Conservation (phyloP, 176 grass and related monocot species). For the Triticum turgidum region DNA sequence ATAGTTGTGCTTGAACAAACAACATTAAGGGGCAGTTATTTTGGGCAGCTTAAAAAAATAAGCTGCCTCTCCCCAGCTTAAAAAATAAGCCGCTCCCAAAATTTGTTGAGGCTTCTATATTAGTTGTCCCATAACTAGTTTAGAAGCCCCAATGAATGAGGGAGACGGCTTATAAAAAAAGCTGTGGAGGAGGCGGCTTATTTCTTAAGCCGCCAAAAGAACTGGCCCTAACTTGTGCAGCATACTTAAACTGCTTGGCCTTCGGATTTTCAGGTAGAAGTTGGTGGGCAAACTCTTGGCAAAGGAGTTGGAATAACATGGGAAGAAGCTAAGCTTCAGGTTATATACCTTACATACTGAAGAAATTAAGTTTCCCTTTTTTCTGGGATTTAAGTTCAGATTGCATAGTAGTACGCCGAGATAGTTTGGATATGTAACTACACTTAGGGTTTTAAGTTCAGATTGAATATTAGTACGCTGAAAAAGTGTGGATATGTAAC, state of each 20-base stretch:
- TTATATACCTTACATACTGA: slow-evolving; percentile 22
- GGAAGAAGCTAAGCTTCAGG: slow-evolving; percentile 93
- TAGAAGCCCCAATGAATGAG: no score
- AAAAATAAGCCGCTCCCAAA: no score
- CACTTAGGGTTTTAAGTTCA: neutral
- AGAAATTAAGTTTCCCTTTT: slow-evolving; percentile 2
- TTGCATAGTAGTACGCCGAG: neutral
- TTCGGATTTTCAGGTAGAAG: slow-evolving; percentile 60
- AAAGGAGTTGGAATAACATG: slow-evolving; percentile 70
- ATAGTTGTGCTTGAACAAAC: neutral
- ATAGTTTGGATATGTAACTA: neutral
- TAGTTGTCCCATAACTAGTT: no score
- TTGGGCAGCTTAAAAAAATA: no score
- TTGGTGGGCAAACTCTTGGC: slow-evolving; percentile 72
- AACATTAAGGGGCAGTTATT: neutral
- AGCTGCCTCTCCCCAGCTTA: no score
- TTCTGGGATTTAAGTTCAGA: neutral
- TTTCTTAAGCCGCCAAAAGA: no score
- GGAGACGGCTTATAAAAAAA: no score
- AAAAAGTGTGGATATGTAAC: neutral
- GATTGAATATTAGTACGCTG: neutral
- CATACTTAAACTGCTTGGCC: neutral
- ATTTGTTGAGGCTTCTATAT: no score
- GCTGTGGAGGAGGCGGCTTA: no score
- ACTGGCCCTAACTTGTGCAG: neutral